Evolutionary conservation across 1,284 basidiomycete species (phyloP).

Genomic region (Marasmius tenuissimus): DNA sequence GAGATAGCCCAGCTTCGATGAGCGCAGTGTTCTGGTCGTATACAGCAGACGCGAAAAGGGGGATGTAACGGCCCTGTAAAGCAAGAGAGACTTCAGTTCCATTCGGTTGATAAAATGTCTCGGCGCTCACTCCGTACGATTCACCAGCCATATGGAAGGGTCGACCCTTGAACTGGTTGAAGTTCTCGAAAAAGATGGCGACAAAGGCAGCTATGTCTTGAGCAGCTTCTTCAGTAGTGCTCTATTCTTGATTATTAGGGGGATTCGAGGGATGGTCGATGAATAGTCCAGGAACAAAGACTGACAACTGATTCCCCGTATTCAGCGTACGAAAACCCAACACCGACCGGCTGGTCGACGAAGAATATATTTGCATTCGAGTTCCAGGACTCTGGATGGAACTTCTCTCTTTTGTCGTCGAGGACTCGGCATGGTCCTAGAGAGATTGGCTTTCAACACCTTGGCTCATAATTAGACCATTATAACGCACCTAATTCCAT

Average conservation of each 20-base stretch:
- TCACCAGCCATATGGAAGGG: constrained; percentile 74
- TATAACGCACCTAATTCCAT: constrained; percentile 43
- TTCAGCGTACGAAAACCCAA: constrained; percentile 76
- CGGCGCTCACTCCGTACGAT: constrained; percentile 55
- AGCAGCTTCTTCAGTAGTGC: constrained; percentile 52
- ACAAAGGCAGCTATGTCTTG: constrained; percentile 56
- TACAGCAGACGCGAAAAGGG: constrained; percentile 62
- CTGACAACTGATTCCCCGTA: constrained; percentile 63
- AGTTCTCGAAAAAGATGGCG: constrained; percentile 59
- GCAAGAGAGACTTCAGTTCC: background rate
- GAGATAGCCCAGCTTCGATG: constrained; percentile 44
- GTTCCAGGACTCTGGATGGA: constrained; percentile 68
- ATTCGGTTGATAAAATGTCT: background rate
- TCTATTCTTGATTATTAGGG: constrained; percentile 18
- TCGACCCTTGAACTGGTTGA: constrained; percentile 50
- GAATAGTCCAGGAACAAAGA: no score
- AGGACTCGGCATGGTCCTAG: constrained; percentile 51
- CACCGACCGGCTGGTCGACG: constrained; percentile 64
- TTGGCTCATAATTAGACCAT: background rate
- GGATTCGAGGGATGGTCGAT: background rate
- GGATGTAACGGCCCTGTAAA: constrained; percentile 59
- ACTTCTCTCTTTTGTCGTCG: constrained; percentile 43
- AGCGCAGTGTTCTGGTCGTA: constrained; percentile 58
- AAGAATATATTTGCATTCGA: no score
- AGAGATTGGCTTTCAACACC: background rate